Evolutionary conservation across 2,329 filamentous ascomycete genomes (phyloP).

Genomic region (Aphanocladium album): DNA sequence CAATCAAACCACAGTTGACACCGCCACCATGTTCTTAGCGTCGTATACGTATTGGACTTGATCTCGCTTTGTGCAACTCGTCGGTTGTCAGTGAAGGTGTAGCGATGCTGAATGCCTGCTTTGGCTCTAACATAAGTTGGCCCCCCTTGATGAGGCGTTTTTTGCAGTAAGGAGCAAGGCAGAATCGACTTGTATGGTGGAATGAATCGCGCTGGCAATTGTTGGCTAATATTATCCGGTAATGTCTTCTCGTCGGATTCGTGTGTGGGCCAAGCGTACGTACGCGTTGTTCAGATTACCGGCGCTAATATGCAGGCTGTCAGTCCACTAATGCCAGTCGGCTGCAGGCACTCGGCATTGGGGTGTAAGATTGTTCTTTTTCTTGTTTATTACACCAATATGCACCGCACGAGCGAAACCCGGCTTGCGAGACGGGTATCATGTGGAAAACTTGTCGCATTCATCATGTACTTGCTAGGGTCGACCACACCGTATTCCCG

Average conservation of each 20-base stretch:
- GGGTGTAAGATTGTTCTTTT: too few species aligned
- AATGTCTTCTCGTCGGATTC: neutral
- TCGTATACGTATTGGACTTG: neutral
- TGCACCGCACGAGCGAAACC: neutral
- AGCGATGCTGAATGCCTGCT: neutral
- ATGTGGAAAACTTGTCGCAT: too few species aligned
- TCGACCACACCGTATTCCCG: too few species aligned
- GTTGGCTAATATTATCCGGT: neutral
- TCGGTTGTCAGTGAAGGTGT: neutral
- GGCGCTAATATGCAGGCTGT: neutral
- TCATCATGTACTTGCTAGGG: too few species aligned
- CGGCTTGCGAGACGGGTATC: neutral
- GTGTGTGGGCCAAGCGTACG: conserved; percentile 4
- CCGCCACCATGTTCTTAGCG: neutral
- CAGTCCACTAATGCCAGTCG: neutral
- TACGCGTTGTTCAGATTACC: conserved; percentile 1
- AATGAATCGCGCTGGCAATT: neutral
- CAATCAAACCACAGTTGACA: neutral
- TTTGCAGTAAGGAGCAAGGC: neutral
- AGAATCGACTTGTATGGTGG: neutral
- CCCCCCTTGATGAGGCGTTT: neutral
- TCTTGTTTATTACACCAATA: neutral
- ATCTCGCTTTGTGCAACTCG: neutral
- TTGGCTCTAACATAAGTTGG: neutral
- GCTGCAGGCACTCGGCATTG: too few species aligned